These are phyloP conservation scores for Xylaria sp. DNA, from an alignment of 2,329 filamentous ascomycete genomes.

Conservation along the genomic window DNA sequence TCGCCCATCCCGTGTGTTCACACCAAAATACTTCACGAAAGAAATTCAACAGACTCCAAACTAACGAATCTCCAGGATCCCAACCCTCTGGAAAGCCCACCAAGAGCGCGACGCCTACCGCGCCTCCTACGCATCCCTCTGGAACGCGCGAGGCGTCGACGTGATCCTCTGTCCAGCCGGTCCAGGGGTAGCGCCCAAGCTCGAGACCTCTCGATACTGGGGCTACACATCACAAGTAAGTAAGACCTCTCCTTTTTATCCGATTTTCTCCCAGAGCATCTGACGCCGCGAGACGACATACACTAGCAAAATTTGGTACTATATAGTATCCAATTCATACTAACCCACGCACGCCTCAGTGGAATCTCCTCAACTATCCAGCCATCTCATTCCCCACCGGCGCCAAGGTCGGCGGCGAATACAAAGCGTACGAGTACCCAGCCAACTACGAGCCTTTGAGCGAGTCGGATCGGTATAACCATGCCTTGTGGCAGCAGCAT, in stretches of 20 bases:
- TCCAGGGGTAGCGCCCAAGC: constrained; percentile 58
- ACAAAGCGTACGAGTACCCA: constrained; percentile 36
- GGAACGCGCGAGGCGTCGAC: constrained; percentile 61
- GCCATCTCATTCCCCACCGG: constrained; percentile 67
- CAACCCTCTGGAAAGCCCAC: constrained; percentile 53
- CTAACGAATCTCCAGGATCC: constrained; percentile 14
- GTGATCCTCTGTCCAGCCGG: constrained; percentile 70
- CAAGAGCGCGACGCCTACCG: constrained; percentile 54
- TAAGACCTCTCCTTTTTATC: background rate
- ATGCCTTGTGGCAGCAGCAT: constrained; percentile 50
- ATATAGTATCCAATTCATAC: background rate
- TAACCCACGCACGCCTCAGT: constrained; percentile 47
- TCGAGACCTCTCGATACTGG: constrained; percentile 65
- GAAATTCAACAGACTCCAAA: background rate
- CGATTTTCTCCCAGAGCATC: no score
- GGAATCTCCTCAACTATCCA: constrained; percentile 77
- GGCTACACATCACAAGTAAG: constrained; percentile 67
- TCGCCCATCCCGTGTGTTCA: no score
- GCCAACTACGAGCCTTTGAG: constrained; percentile 38
- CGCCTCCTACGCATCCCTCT: constrained; percentile 51
- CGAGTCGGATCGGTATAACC: constrained; percentile 41
- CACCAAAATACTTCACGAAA: no score
- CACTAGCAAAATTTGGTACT: no score
- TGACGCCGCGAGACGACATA: no score
- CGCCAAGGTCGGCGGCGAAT: constrained; percentile 22